phyloP scores from a whole-genome alignment of 2,329 filamentous ascomycete species.

The Xylariaceae sp. region DNA sequence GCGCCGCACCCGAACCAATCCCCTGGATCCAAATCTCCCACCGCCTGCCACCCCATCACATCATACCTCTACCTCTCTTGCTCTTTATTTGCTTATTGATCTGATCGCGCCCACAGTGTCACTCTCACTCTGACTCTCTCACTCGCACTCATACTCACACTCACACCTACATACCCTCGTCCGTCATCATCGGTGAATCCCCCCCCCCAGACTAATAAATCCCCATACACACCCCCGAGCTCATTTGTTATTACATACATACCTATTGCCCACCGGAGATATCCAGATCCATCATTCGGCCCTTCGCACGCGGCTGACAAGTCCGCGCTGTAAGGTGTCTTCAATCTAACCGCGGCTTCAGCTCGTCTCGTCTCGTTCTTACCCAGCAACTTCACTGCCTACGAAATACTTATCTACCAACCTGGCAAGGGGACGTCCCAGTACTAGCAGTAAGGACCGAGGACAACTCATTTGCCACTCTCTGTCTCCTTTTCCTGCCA shows the following conservation, averaged over 20 bases:
- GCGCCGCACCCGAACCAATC: conserved; percentile 21
- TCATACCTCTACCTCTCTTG: conserved; percentile 9
- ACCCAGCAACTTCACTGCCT: background rate
- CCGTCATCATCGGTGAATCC: conserved; percentile 20
- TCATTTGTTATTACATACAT: conserved; percentile 6
- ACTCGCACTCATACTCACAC: background rate
- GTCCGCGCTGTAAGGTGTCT: conserved; percentile 1
- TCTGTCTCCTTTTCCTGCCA: background rate
- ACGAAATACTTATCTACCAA: background rate
- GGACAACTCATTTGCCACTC: background rate
- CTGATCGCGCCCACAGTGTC: conserved; percentile 10
- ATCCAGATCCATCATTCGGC: conserved; percentile 12
- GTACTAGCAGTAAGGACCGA: background rate
- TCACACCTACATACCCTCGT: conserved; percentile 12
- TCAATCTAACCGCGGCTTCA: conserved; percentile 2
- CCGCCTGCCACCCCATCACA: conserved; percentile 18
- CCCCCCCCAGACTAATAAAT: conserved; percentile 8
- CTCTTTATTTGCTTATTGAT: conserved; percentile 15
- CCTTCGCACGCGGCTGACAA: conserved; percentile 17
- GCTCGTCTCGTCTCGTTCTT: background rate
- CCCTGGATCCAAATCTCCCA: conserved; percentile 19
- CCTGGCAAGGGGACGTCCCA: conserved; percentile 5
- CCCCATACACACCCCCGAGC: conserved; percentile 6
- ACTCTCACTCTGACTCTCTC: too few relatives aligned
- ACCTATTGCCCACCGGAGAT: conserved; percentile 5